Base-by-base conservation (phyloP, 169 alveolate species). In the Babesia divergens region DNA sequence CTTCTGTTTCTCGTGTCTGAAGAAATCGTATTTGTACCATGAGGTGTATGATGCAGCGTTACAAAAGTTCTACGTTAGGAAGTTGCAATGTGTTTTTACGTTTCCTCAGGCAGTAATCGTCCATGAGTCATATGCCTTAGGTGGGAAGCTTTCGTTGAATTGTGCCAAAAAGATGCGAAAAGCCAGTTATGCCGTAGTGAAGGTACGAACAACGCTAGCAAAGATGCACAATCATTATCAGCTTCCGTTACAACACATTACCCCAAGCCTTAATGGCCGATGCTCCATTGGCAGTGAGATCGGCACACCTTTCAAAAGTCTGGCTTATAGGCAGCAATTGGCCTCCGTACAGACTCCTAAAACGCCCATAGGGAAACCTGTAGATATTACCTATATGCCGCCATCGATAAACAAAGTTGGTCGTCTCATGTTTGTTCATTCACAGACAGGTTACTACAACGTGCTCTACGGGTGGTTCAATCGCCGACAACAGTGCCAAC, bases 361-460 rank as follows among this genome's bases (percentile, higher is more conserved):
- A 4, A 4, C 69, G 9, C 42, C 52, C 2, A 16, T 1, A 18
- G 35, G 49, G 22, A 55, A 6, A 50, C 4, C 1, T 1, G 35
- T 11, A 9, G 66, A 55, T 4, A 6, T 50, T 5, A 3, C 24
- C 9, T 3, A 34, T 1, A 32, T 62, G 44, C 72, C 72, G 5
- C 72, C 59, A 22, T 62, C 72, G 3, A 44, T 62, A 26, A 62
- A 62, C 29, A 42, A 32, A 49, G 72, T 62, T 44, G 16, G 72
- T 46, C 5, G 11, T 6, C 8, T 3, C 28, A 20, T 28, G 2
- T 16, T 24, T 1, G 7, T 1, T 5, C 18, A 32, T 31, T 11
- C 0, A 8, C 9, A 14, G 22, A 0, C 31, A 62, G 72, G 59
- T 42, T 20, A 62, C 72, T 13, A 62, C 72, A 11, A 62, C 59